Conservation (phyloP, 768 basidiomycete species). For the Suillus sp. region DNA sequence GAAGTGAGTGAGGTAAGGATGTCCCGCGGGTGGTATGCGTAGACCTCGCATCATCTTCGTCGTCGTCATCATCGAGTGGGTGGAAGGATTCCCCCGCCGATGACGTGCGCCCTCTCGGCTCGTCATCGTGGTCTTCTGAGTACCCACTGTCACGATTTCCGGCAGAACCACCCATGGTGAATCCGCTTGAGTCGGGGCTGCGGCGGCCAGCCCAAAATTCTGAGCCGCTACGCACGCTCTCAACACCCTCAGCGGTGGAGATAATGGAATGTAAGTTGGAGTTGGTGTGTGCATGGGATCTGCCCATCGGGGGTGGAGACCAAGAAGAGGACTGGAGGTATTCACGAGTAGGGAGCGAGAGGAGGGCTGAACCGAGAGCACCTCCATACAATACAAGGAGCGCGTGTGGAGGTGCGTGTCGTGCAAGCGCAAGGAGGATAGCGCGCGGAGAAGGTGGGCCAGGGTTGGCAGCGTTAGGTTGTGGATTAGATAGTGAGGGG, state of each 20-base stretch:
- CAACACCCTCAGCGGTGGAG: constrained; percentile 31
- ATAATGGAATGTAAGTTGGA: constrained; percentile 20
- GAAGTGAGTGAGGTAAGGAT: constrained; percentile 10
- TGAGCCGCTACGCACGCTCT: constrained; percentile 65
- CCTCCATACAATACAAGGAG: constrained; percentile 85
- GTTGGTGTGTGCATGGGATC: constrained; percentile 22
- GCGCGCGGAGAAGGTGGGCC: constrained; percentile 61
- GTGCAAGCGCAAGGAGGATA: constrained; percentile 72
- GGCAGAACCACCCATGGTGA: neutral
- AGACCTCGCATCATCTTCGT: constrained; percentile 23
- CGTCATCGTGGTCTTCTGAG: constrained; percentile 13
- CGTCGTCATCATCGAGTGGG: constrained; percentile 33
- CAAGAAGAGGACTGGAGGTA: constrained; percentile 87
- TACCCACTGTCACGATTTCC: constrained; percentile 22
- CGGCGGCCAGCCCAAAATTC: constrained; percentile 69
- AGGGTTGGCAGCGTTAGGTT: constrained; percentile 57
- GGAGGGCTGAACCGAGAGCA: constrained; percentile 73
- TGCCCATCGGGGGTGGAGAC: constrained; percentile 38
- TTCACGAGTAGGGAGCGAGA: constrained; percentile 80
- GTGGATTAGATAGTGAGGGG: constrained; percentile 22
- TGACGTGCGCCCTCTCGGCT: neutral
- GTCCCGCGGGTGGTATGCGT: constrained; percentile 18
- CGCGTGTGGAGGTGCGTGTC: constrained; percentile 69
- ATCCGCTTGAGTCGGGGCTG: constrained; percentile 14
- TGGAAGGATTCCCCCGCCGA: constrained; percentile 35